phyloP scores from a whole-genome alignment of 805 yeast genomes.

The Hemisphaericaspora nanyangensis region DNA sequence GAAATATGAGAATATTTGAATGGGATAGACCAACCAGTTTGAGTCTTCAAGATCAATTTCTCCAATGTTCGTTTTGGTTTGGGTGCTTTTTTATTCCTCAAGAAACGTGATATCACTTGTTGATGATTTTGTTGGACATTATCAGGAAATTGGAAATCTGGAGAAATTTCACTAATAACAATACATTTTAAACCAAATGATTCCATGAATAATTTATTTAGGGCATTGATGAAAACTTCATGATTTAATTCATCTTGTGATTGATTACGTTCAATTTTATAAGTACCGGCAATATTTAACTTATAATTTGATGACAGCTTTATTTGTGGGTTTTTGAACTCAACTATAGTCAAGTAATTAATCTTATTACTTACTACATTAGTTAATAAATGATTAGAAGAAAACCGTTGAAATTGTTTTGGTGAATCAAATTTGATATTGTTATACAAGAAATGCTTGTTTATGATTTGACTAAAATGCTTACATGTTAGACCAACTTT shows the following conservation, averaged over 20 bases:
- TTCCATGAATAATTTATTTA: constrained; percentile 36
- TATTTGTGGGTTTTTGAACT: constrained; percentile 33
- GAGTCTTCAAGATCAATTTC: constrained; percentile 37
- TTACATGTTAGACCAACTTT: constrained; percentile 31
- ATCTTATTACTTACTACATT: constrained; percentile 13
- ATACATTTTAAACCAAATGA: constrained; percentile 45
- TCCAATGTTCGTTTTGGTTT: constrained; percentile 18
- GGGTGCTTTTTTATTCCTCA: background rate
- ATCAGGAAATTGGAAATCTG: constrained; percentile 42
- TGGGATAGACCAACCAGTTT: constrained; percentile 52
- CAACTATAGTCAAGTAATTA: constrained; percentile 25
- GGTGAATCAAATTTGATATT: constrained; percentile 21
- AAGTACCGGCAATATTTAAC: constrained; percentile 35
- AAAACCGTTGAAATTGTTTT: constrained; percentile 31
- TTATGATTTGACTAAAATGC: constrained; percentile 32
- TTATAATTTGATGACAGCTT: constrained; percentile 16
- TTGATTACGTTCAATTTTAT: constrained; percentile 23
- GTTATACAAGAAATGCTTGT: constrained; percentile 35
- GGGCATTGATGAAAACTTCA: constrained; percentile 20
- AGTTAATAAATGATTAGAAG: constrained; percentile 25
- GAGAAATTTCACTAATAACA: constrained; percentile 43
- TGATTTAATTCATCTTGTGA: constrained; percentile 16
- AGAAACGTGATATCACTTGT: constrained; percentile 9
- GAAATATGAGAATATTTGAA: constrained; percentile 42
- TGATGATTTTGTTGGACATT: constrained; percentile 8